phyloP scores from a whole-genome alignment of 345 rosid genomes.

The Psidium guajava region DNA sequence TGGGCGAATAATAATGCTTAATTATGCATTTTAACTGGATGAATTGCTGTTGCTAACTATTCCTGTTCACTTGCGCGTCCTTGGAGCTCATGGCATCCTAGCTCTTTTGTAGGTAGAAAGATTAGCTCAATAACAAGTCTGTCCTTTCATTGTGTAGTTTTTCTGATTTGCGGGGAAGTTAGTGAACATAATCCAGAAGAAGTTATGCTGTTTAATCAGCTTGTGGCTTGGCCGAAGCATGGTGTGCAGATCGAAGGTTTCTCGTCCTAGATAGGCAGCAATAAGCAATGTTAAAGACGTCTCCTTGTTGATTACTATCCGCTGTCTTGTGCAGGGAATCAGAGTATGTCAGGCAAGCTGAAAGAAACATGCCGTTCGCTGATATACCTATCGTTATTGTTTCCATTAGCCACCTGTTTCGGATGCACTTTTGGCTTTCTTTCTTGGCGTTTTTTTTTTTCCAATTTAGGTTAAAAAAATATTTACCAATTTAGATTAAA shows the following conservation, averaged over 20 bases:
- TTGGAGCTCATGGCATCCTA: not conserved
- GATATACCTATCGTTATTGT: too few relatives aligned
- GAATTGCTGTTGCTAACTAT: not conserved
- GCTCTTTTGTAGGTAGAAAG: not conserved
- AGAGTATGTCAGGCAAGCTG: constrained; percentile 57
- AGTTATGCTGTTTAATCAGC: not conserved
- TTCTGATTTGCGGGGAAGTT: not conserved
- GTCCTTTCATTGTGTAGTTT: not conserved
- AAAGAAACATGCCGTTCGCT: constrained; percentile 17
- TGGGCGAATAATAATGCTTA: not conserved
- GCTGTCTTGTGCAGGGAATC: constrained; percentile 31
- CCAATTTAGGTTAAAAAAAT: too few relatives aligned
- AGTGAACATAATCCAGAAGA: not conserved
- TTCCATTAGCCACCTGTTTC: too few relatives aligned
- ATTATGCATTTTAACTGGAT: not conserved
- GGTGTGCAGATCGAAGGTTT: not conserved
- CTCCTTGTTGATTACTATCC: not conserved
- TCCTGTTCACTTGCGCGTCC: not conserved
- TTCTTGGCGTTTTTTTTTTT: too few relatives aligned
- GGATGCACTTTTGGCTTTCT: too few relatives aligned
- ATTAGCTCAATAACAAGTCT: not conserved
- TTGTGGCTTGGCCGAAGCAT: not conserved
- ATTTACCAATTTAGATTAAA: too few relatives aligned
- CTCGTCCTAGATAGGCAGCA: not conserved
- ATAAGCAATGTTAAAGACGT: not conserved